Conservation (phyloP, 768 basidiomycete genomes). For the Boletus eberwhitei region DNA sequence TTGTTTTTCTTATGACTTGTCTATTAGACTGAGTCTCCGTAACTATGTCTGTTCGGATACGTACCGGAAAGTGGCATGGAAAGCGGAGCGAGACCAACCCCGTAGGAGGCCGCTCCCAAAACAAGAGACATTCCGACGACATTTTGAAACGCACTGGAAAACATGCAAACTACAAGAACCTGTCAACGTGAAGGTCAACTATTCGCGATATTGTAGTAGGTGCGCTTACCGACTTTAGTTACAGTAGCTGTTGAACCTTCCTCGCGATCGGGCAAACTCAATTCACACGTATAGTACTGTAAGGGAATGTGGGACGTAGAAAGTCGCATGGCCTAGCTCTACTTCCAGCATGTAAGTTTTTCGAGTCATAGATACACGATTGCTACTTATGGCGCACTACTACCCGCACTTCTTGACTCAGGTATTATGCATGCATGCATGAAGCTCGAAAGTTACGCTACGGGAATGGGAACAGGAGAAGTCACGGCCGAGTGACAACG, state of each 20-base stretch:
- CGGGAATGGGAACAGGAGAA: not conserved
- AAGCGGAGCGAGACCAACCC: conserved; percentile 71
- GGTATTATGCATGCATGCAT: not conserved
- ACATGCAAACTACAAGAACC: conserved; percentile 14
- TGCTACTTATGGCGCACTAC: not conserved
- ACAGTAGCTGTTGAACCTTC: not conserved
- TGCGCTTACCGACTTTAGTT: not conserved
- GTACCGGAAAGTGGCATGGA: conserved; percentile 68
- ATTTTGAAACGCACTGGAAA: conserved; percentile 20
- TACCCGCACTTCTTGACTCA: not conserved
- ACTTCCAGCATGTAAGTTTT: not conserved
- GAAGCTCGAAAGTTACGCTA: not conserved
- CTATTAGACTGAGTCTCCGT: conserved; percentile 11
- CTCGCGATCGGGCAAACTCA: not conserved
- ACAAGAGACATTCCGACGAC: conserved; percentile 49
- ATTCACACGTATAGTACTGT: not conserved
- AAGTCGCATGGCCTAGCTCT: not conserved
- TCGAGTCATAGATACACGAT: not conserved
- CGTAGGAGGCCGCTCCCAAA: conserved; percentile 63
- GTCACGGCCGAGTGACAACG: too few relatives aligned
- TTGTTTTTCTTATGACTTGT: conserved; percentile 43
- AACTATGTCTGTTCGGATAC: conserved; percentile 8
- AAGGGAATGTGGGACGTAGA: not conserved
- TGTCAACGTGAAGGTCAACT: not conserved
- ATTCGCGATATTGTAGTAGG: not conserved